Conservation (phyloP, 371 early-diverging fungal species). For the Mucor mucedo region DNA sequence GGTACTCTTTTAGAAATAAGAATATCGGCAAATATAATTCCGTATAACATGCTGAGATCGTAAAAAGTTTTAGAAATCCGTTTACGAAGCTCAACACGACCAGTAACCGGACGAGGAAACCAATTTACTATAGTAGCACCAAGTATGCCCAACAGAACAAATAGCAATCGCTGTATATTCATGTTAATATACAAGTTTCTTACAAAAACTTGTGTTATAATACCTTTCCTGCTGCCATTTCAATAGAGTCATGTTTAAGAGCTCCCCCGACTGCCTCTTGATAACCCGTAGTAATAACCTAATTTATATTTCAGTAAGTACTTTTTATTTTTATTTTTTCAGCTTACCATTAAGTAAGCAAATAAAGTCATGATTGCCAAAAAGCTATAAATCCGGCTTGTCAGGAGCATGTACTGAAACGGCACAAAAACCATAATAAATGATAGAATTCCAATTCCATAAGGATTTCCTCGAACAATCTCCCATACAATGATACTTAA, state of each 20-base stretch:
- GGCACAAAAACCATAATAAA: constrained; percentile 29
- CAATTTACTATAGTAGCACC: constrained; percentile 35
- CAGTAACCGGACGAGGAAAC: constrained; percentile 39
- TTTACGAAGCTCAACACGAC: constrained; percentile 50
- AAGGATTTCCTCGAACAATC: constrained; percentile 45
- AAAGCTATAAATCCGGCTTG: constrained; percentile 18
- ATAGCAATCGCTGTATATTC: constrained; percentile 33
- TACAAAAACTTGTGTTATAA: background rate
- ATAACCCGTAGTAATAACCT: constrained; percentile 34
- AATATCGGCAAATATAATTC: constrained; percentile 30
- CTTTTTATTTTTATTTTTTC: too few relatives aligned
- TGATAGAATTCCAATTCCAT: constrained; percentile 37
- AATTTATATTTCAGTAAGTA: background rate
- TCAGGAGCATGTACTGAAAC: constrained; percentile 37
- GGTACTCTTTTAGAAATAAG: constrained; percentile 11
- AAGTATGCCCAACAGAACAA: constrained; percentile 42
- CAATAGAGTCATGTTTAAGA: constrained; percentile 25
- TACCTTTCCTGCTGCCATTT: constrained; percentile 52
- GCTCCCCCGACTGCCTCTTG: constrained; percentile 21
- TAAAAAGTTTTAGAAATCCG: constrained; percentile 40
- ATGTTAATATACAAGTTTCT: background rate
- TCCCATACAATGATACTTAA: constrained; percentile 51
- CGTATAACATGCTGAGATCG: constrained; percentile 43
- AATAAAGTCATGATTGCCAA: constrained; percentile 36
- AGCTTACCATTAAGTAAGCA: constrained; percentile 31